phyloP scores from a whole-genome alignment of 2,329 filamentous ascomycete species.

The Chaetomium sp. region DNA sequence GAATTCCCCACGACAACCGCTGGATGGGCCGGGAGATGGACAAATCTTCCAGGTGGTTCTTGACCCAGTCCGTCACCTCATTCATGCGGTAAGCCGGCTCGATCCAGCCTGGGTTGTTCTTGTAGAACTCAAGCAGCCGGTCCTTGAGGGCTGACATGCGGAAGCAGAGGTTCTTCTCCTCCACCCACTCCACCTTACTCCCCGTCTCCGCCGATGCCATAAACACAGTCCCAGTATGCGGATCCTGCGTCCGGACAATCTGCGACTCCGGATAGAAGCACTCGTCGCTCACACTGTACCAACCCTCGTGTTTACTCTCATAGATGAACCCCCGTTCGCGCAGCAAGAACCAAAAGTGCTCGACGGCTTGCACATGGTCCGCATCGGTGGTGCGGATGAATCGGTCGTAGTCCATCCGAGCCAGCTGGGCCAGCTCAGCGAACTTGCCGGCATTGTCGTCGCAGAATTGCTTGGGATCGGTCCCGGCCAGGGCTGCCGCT shows the following conservation, averaged over 20 bases:
- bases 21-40: constrained; percentile 78
- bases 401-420: constrained; percentile 68
- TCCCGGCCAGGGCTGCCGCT: constrained; percentile 65
- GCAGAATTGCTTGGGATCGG: constrained; percentile 78
- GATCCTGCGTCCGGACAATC: constrained; percentile 68
- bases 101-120: constrained; percentile 70
- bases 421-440: constrained; percentile 61
- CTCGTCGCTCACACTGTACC: constrained; percentile 96
- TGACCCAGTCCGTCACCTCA: constrained; percentile 72
- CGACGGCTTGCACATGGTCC: constrained; percentile 75
- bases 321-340: constrained; percentile 74
- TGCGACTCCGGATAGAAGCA: constrained; percentile 81
- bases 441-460: constrained; percentile 79
- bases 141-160: constrained; percentile 76
- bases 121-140: constrained; percentile 72
- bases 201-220: constrained; percentile 83
- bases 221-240: constrained; percentile 73
- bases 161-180: constrained; percentile 93
- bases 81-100: constrained; percentile 65
- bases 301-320: constrained; percentile 79
- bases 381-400: constrained; percentile 90
- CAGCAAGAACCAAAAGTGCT: constrained; percentile 82
- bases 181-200: constrained; percentile 89
- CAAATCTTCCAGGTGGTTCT: constrained; percentile 73
- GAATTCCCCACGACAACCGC: constrained; percentile 80